Conservation (phyloP, 192 early-diverging fungal species). For the Linderina pennispora region DNA sequence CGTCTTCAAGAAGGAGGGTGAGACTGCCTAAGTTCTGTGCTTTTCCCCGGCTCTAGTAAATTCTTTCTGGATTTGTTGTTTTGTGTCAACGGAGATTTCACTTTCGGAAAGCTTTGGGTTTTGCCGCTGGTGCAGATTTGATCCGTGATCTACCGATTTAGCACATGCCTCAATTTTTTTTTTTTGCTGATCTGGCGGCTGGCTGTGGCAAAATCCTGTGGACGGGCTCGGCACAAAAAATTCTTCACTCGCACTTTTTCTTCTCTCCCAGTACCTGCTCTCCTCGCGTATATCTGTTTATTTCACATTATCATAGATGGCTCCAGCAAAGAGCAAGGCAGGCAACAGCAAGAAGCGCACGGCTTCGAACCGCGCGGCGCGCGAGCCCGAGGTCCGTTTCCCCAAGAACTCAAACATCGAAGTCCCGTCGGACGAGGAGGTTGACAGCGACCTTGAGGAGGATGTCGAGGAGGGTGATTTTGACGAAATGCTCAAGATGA, state of each 20-base stretch:
- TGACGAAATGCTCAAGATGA: slow-evolving; percentile 22
- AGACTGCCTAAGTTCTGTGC: slow-evolving; percentile 21
- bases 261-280: no score
- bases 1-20: slow-evolving; percentile 82
- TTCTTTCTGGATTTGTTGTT: background rate
- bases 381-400: slow-evolving; percentile 11
- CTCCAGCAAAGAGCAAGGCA: slow-evolving; percentile 6
- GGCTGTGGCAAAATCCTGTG: no score
- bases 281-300: slow-evolving; percentile 1
- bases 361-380: slow-evolving; percentile 14
- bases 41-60: slow-evolving; percentile 3
- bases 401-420: slow-evolving; percentile 18
- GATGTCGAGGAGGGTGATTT: slow-evolving; percentile 34
- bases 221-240: no score
- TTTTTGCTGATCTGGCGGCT: no score
- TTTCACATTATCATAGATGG: no score
- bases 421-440: slow-evolving; percentile 26
- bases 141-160: background rate
- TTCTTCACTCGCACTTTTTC: background rate
- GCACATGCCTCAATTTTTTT: slow-evolving; percentile 8
- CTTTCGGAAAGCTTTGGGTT: no score
- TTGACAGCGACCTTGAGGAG: slow-evolving; percentile 7
- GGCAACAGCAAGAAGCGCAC: slow-evolving; percentile 25
- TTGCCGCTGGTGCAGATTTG: background rate
- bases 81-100: slow-evolving; percentile 2